Evolutionary conservation across 2,329 filamentous ascomycete genomes (phyloP), one percentile per base, ranked within the genome.

Genomic region (Aspergillus spinulosporus): DNA sequence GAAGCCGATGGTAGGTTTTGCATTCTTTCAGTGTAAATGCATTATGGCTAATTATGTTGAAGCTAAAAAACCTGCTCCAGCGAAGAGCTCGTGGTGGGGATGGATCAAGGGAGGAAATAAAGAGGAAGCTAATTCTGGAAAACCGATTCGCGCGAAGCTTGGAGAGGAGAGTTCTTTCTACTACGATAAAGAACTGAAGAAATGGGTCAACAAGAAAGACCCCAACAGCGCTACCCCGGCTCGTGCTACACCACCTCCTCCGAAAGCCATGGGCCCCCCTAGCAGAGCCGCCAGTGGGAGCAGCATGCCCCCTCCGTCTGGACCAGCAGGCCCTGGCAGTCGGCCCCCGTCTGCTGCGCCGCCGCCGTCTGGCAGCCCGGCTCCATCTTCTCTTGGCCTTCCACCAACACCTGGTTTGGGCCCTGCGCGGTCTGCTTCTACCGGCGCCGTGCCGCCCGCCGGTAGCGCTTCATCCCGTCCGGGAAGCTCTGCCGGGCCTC

Each of bases 131-230:
- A 64, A 61, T 37, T 72, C 66, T 49, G 64, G 67, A 26, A 75
- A 73, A 29, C 85, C 92, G n/a, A 90, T 97, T 72, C 86, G 85
- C 65, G 94, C 95, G 60, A 99, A 99, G 68, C 83, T 99, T 6
- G 95, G 93, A 59, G 95, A 99, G 73, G 86, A 94, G 68, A 96
- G 86, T 72, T 91, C 87, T 45, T 97, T 99, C 74, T 88, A 93
- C 64, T 99, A 94, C 68, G 94, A 99, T 69, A 89, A 92, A 2
- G 90, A 97, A n/a, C 83, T 96, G 51, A 95, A 96, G 79, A 92
- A 94, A 71, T 99, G 95, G 95, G 82, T 99, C 71, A 97, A 99
- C 79, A 97, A 97, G 80, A 97, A 96, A 71, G 85, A 85, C 8
- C 87, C 87, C 9, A 78, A 78, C 11, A 82, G 84, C 5, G 87